These are phyloP conservation scores for Echites panduratus DNA, from an alignment of 257 asterid species.

Conservation along the genomic window DNA sequence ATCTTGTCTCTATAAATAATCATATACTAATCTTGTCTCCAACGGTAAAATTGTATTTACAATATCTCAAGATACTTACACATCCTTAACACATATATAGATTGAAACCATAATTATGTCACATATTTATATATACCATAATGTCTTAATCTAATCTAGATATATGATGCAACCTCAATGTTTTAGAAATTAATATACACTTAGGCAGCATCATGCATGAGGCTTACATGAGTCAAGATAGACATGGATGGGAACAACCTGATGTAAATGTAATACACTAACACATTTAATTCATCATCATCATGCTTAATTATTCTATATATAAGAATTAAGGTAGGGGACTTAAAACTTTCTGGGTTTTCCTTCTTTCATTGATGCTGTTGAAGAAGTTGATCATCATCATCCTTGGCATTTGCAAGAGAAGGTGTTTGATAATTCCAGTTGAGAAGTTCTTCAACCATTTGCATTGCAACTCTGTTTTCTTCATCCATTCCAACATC, in stretches of 20 bases:
- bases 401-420: not conserved
- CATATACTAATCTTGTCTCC: not conserved
- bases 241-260: not conserved
- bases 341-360: not conserved
- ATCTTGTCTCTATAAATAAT: no score
- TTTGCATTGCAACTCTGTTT: slow-evolving; percentile 65
- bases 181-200: not conserved
- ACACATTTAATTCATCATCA: no score
- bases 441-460: slow-evolving; percentile 77
- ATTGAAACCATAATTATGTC: not conserved
- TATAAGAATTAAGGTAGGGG: no score
- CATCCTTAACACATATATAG: not conserved
- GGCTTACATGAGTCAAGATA: not conserved
- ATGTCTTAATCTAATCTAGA: slow-evolving; percentile 3
- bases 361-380: not conserved
- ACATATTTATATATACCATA: no score
- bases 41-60: not conserved
- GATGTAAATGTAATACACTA: no score
- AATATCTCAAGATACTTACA: not conserved
- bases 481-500: slow-evolving; percentile 47
- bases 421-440: slow-evolving; percentile 37
- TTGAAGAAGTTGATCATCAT: not conserved
- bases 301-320: not conserved
- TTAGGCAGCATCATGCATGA: slow-evolving; percentile 8
- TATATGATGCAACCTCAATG: slow-evolving; percentile 4